phyloP scores from a whole-genome alignment of 2,329 filamentous ascomycete species.

The Ceratocystis ficicola region DNA sequence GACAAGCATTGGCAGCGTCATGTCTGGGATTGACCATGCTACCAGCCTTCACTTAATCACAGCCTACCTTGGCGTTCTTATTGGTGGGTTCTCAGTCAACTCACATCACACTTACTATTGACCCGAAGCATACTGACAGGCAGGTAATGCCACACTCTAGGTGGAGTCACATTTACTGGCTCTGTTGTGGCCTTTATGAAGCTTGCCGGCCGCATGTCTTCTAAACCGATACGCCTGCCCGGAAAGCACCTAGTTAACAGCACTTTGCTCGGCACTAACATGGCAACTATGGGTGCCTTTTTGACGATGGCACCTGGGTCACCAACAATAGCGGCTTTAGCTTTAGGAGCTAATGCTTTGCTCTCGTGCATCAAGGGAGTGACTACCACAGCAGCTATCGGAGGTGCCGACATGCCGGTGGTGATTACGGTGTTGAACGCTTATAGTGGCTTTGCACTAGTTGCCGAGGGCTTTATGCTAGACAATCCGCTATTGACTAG shows the following conservation, averaged over 20 bases:
- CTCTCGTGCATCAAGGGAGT: conserved; percentile 78
- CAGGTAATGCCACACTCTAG: conserved; percentile 23
- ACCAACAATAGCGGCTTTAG: conserved; percentile 65
- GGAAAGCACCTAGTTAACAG: conserved; percentile 67
- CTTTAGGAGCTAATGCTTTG: conserved; percentile 60
- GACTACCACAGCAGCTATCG: conserved; percentile 78
- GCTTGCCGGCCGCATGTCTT: conserved; percentile 70
- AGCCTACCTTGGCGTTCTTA: conserved; percentile 74
- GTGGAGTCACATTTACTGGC: conserved; percentile 79
- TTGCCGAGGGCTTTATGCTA: conserved; percentile 85
- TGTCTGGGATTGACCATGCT: conserved; percentile 57
- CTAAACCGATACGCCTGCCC: conserved; percentile 57
- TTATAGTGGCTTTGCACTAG: conserved; percentile 80
- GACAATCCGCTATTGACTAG: conserved; percentile 76
- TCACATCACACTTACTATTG: too few relatives aligned
- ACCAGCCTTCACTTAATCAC: conserved; percentile 74
- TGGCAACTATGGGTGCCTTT: conserved; percentile 74
- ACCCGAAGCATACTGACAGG: too few relatives aligned
- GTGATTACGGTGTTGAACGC: conserved; percentile 85
- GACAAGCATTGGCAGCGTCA: conserved; percentile 77
- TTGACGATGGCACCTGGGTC: conserved; percentile 69
- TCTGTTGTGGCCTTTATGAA: conserved; percentile 85
- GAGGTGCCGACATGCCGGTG: conserved; percentile 88
- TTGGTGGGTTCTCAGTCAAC: conserved; percentile 37
- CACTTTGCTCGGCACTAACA: conserved; percentile 60